These are phyloP conservation scores for Globisporangium polare DNA, from an alignment of 352 stramenopile species.

Conservation along the genomic window DNA sequence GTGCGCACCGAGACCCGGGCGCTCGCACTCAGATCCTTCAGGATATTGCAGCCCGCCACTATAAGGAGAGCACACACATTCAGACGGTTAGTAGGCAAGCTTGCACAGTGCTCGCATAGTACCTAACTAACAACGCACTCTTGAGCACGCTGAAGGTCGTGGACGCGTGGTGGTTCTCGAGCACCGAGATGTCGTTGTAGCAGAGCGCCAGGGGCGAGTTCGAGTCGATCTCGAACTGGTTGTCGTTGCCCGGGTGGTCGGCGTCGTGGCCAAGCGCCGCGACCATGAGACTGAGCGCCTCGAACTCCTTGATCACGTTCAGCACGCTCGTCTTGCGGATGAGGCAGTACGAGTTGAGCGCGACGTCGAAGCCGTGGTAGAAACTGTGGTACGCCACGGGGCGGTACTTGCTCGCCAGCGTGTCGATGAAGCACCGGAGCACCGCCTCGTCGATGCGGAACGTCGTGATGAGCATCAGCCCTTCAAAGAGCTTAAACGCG, in stretches of 20 bases:
- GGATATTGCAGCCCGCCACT: conserved; percentile 55
- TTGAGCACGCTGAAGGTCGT: conserved; percentile 65
- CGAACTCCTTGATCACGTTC: conserved; percentile 66
- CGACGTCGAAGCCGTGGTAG: conserved; percentile 82
- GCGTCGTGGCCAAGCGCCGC: conserved; percentile 82
- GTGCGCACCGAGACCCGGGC: conserved; percentile 43
- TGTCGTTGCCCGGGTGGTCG: conserved; percentile 87
- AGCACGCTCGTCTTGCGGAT: conserved; percentile 49
- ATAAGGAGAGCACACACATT: too few species aligned
- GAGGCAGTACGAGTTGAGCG: conserved; percentile 57
- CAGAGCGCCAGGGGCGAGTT: conserved; percentile 71
- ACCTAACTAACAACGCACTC: too few species aligned
- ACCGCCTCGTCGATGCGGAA: conserved; percentile 56
- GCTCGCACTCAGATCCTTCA: conserved; percentile 45
- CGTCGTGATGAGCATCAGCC: conserved; percentile 50
- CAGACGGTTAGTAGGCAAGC: too few species aligned
- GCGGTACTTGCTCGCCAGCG: conserved; percentile 54
- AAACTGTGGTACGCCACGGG: conserved; percentile 85
- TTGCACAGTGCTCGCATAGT: too few species aligned
- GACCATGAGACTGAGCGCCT: conserved; percentile 77
- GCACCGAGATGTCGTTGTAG: conserved; percentile 89
- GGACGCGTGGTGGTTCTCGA: conserved; percentile 87
- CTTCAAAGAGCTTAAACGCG: conserved; percentile 59
- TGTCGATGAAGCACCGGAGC: conserved; percentile 51
- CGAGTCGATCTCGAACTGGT: conserved; percentile 87